phyloP scores from a whole-genome alignment of 2,329 filamentous ascomycete species.

The Pseudopithomyces maydicus region DNA sequence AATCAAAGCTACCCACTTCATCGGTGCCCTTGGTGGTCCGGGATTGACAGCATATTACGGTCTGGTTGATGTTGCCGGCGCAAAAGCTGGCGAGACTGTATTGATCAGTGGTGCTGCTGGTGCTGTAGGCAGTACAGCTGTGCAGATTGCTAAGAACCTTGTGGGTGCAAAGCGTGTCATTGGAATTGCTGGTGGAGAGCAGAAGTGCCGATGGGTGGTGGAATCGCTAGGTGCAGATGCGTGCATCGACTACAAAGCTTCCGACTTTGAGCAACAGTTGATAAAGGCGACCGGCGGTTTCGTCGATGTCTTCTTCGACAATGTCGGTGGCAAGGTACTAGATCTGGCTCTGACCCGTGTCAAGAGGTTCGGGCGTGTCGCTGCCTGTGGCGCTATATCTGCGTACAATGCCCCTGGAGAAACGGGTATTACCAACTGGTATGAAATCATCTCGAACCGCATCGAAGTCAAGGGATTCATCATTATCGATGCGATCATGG shows the following conservation, averaged over 20 bases:
- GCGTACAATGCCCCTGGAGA: too few relatives aligned
- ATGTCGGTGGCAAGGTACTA: conserved; percentile 24
- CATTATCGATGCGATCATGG: too few relatives aligned
- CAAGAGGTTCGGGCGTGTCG: too few relatives aligned
- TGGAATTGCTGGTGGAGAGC: background rate
- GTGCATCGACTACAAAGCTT: background rate
- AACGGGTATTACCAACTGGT: too few relatives aligned
- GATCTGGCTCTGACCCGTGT: too few relatives aligned
- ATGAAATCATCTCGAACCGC: too few relatives aligned
- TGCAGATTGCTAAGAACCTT: background rate
- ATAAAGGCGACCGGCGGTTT: background rate
- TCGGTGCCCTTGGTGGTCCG: background rate
- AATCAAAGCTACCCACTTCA: too few relatives aligned
- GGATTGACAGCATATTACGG: background rate
- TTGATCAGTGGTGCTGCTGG: background rate
- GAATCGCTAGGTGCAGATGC: background rate
- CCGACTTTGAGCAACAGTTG: background rate
- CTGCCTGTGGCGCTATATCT: too few relatives aligned
- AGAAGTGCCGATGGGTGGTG: background rate
- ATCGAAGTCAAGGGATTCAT: too few relatives aligned
- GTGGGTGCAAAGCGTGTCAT: background rate
- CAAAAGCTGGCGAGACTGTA: background rate
- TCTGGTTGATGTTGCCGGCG: background rate
- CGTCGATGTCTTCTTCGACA: background rate
- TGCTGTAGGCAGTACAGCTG: background rate